Conservation (phyloP, 805 yeast genomes). For the Candida chauliodis region DNA sequence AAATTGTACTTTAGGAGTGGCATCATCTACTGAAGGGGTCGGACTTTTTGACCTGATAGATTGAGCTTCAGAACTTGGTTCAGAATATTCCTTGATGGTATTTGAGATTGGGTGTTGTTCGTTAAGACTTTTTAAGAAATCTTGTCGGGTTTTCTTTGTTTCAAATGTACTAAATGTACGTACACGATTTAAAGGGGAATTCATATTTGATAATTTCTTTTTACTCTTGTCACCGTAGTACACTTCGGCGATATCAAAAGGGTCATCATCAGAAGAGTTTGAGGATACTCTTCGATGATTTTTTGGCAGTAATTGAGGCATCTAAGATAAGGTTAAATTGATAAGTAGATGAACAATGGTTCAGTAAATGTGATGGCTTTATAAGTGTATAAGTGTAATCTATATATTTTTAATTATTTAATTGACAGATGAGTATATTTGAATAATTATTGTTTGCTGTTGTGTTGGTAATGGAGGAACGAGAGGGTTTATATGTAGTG, state of each 20-base stretch:
- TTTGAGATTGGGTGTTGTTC: slow-evolving; percentile 8
- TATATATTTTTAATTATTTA: no score
- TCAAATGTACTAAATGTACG: slow-evolving; percentile 54
- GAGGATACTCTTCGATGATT: slow-evolving; percentile 31
- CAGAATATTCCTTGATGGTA: slow-evolving; percentile 9
- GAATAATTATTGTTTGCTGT: no score
- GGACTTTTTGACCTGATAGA: slow-evolving; percentile 3
- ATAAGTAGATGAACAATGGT: background rate
- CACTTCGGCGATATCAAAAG: slow-evolving; percentile 63
- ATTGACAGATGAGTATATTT: no score
- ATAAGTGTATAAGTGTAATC: no score
- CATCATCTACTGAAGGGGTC: slow-evolving; percentile 7
- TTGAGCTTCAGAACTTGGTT: slow-evolving; percentile 7
- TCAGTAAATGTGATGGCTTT: no score
- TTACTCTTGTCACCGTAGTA: slow-evolving; percentile 60
- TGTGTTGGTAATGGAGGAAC: no score
- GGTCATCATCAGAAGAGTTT: slow-evolving; percentile 49
- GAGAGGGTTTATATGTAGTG: no score
- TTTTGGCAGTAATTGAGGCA: slow-evolving; percentile 1
- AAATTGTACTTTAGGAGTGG: background rate
- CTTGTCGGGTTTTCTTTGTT: slow-evolving; percentile 9
- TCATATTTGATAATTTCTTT: slow-evolving; percentile 17
- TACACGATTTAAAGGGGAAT: slow-evolving; percentile 45
- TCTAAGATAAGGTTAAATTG: background rate
- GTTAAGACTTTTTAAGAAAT: slow-evolving; percentile 8